Percentiles rank a stretch among this genome's conserved stretches.
Evolutionary conservation across 2,329 filamentous ascomycete species (phyloP).

Genomic region (Arthrobotrys conoides): DNA sequence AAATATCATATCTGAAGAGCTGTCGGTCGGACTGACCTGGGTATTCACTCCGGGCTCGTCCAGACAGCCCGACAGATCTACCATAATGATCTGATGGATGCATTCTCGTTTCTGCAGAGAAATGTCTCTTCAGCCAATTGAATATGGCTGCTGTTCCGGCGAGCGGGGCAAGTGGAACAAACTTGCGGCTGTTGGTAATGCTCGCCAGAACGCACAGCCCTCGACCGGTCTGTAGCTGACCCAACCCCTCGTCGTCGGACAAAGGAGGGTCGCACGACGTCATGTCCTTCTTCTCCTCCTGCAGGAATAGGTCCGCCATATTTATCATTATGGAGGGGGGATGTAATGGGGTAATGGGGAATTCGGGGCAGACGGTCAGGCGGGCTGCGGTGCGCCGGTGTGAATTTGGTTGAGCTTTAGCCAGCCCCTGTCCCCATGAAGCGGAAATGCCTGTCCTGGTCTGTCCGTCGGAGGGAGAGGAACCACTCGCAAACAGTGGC

Average conservation of each 20-base stretch:
- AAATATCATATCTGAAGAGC: not conserved
- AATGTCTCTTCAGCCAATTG: not conserved
- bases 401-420: slow-evolving; percentile 38
- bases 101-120: slow-evolving; percentile 20
- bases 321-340: not conserved
- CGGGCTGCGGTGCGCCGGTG: slow-evolving; percentile 60
- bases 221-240: slow-evolving; percentile 5
- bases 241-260: not conserved
- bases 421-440: not conserved
- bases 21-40: not conserved
- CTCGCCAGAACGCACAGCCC: slow-evolving; percentile 21
- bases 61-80: not conserved
- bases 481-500: slow-evolving; percentile 26
- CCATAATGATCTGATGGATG: slow-evolving; percentile 17
- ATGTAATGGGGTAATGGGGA: slow-evolving; percentile 1
- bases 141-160: not conserved
- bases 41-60: not conserved
- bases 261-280: slow-evolving; percentile 31
- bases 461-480: slow-evolving; percentile 3
- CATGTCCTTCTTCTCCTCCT: slow-evolving; percentile 1
- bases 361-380: slow-evolving; percentile 38
- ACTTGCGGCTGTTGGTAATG: not conserved
- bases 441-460: not conserved
- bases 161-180: not conserved
- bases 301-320: not conserved